Conservation (phyloP, 1,139 yeast genomes). For the Candida gigantensis region DNA sequence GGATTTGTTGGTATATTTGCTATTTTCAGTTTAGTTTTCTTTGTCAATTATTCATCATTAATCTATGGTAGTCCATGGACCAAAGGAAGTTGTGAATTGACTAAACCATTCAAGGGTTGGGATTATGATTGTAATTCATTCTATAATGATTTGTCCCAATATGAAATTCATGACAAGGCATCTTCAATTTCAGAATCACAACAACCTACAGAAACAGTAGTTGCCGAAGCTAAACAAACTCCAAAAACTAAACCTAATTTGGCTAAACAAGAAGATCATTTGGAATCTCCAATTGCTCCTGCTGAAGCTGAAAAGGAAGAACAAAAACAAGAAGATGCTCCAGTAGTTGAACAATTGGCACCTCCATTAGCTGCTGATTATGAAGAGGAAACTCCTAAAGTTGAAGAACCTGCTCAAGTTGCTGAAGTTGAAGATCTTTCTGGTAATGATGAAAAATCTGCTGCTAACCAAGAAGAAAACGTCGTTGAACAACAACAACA, state of each 20-base stretch:
- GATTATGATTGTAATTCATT: conserved; percentile 79
- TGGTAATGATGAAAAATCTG: conserved; percentile 4
- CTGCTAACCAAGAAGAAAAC: conserved; percentile 7
- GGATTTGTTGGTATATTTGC: conserved; percentile 50
- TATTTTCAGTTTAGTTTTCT: conserved; percentile 55
- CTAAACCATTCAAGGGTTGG: conserved; percentile 69
- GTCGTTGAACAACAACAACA: neutral
- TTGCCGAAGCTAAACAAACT: conserved; percentile 18
- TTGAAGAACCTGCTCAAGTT: conserved; percentile 9
- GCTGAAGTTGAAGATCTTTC: conserved; percentile 2
- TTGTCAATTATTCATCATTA: conserved; percentile 66
- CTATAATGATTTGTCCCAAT: conserved; percentile 33
- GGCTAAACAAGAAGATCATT: conserved; percentile 12
- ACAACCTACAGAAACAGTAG: conserved; percentile 15
- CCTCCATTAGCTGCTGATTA: conserved; percentile 27
- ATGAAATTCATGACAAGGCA: conserved; percentile 18
- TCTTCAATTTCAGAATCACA: conserved; percentile 17
- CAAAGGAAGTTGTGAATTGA: conserved; percentile 56
- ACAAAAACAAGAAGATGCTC: conserved; percentile 9
- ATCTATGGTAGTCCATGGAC: conserved; percentile 88
- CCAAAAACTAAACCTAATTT: conserved; percentile 14
- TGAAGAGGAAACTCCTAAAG: conserved; percentile 14
- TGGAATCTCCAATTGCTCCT: conserved; percentile 14
- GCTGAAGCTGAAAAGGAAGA: conserved; percentile 13
- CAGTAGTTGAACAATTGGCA: conserved; percentile 21